phyloP scores from a whole-genome alignment of 345 rosid genomes.

The Brassica cretica region DNA sequence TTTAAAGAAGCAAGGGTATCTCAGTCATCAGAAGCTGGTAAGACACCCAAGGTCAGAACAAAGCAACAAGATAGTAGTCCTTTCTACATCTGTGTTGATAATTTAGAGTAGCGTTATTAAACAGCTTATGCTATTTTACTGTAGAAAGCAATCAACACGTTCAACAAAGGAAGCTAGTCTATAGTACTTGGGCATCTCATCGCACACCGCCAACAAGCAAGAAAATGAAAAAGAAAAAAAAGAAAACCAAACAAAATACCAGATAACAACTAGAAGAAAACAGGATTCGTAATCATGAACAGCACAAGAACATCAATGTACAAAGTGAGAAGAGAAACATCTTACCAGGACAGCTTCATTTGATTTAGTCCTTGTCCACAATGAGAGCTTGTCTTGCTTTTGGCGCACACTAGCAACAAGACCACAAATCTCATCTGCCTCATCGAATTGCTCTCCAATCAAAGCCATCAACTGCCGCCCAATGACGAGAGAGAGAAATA shows the following conservation, averaged over 20 bases:
- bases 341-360: slow-evolving; percentile 91
- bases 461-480: slow-evolving; percentile 74
- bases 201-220: slow-evolving; percentile 1
- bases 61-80: background rate
- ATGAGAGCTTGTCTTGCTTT: slow-evolving; percentile 77
- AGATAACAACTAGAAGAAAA: slow-evolving; percentile 3
- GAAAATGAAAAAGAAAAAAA: background rate
- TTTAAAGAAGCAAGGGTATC: background rate
- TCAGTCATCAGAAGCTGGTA: slow-evolving; percentile 9
- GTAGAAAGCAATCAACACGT: background rate
- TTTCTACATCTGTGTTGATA: background rate
- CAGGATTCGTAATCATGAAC: background rate
- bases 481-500: background rate
- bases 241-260: background rate
- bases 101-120: background rate
- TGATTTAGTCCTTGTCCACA: slow-evolving; percentile 85
- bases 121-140: background rate
- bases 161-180: background rate
- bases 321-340: background rate
- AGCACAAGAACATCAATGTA: background rate
- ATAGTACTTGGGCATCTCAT: background rate
- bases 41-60: background rate
- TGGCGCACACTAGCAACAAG: slow-evolving; percentile 88
- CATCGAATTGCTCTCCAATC: slow-evolving; percentile 94
- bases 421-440: slow-evolving; percentile 87